phyloP scores from a whole-genome alignment of 108 stramenopile species.

The Conticribra weissflogii region DNA sequence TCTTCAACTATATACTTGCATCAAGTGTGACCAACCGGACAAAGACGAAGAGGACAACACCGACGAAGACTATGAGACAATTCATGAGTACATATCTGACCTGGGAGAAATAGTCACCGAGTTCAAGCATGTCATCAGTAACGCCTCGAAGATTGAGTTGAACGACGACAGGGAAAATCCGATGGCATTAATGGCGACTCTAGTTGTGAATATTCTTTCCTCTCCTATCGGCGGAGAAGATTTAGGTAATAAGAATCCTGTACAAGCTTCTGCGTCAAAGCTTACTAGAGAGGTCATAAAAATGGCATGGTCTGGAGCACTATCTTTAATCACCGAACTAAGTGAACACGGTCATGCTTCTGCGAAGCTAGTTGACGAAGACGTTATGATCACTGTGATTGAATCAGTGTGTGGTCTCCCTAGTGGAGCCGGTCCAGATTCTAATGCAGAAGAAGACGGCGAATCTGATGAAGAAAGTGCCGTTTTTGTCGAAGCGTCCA shows the following conservation, averaged over 20 bases:
- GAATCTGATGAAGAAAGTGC: constrained; percentile 8
- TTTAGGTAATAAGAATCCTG: constrained; percentile 25
- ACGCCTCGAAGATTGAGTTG: constrained; percentile 1
- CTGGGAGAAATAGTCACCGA: constrained; percentile 44
- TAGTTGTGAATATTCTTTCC: constrained; percentile 71
- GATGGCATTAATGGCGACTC: constrained; percentile 58
- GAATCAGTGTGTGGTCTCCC: constrained; percentile 62
- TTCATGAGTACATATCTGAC: constrained; percentile 66
- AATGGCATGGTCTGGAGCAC: constrained; percentile 66
- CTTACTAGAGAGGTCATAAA: constrained; percentile 75
- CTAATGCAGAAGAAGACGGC: constrained; percentile 43
- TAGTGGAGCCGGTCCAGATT: constrained; percentile 12
- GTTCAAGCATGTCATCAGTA: constrained; percentile 23
- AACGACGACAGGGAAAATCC: constrained; percentile 55
- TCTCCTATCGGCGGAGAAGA: constrained; percentile 67
- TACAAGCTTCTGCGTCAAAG: constrained; percentile 69
- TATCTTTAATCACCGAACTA: constrained; percentile 29
- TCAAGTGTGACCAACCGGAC: constrained; percentile 46
- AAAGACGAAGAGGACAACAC: constrained; percentile 65
- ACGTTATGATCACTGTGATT: constrained; percentile 58
- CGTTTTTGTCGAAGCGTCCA: constrained; percentile 33
- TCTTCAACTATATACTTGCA: constrained; percentile 63
- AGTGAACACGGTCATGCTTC: background rate
- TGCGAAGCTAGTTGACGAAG: constrained; percentile 52
- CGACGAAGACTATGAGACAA: constrained; percentile 62